Conservation (phyloP, 2,329 filamentous ascomycete species). For the Orbilia blumenaviensis region DNA sequence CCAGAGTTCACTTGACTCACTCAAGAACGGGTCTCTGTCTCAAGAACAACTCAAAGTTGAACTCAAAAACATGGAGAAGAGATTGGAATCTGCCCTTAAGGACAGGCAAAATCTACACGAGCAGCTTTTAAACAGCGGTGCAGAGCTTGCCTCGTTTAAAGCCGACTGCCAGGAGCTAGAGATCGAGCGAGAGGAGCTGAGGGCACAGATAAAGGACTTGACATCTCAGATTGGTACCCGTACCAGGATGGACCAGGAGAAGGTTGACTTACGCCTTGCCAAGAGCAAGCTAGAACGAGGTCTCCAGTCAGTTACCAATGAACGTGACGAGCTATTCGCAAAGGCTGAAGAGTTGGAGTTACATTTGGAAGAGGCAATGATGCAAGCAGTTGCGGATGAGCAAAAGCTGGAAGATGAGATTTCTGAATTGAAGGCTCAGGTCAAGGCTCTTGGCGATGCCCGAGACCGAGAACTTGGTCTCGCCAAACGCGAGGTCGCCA, state of each 20-base stretch:
- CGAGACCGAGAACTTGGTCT: conserved; percentile 68
- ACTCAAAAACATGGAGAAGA: conserved; percentile 69
- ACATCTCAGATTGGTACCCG: conserved; percentile 65
- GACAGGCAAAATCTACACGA: conserved; percentile 74
- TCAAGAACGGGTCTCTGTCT: conserved; percentile 60
- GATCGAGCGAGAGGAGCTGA: conserved; percentile 74
- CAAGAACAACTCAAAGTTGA: conserved; percentile 68
- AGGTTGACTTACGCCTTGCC: conserved; percentile 73
- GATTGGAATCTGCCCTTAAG: conserved; percentile 67
- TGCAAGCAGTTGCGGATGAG: conserved; percentile 73
- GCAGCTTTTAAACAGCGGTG: conserved; percentile 68
- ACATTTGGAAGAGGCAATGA: conserved; percentile 73
- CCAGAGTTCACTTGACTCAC: conserved; percentile 55
- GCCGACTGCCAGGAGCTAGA: conserved; percentile 69
- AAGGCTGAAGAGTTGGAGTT: conserved; percentile 70
- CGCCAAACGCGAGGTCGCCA: conserved; percentile 71
- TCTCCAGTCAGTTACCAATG: conserved; percentile 71
- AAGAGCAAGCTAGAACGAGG: conserved; percentile 75
- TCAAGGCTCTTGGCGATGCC: conserved; percentile 64
- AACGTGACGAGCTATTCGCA: conserved; percentile 69
- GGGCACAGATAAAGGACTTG: conserved; percentile 69
- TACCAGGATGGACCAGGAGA: conserved; percentile 73
- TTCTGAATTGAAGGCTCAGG: conserved; percentile 64
- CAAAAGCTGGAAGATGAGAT: conserved; percentile 69
- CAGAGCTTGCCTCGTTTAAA: conserved; percentile 70